Evolutionary conservation across 345 rosid species (phyloP).

Genomic region (Limnanthes douglasii): DNA sequence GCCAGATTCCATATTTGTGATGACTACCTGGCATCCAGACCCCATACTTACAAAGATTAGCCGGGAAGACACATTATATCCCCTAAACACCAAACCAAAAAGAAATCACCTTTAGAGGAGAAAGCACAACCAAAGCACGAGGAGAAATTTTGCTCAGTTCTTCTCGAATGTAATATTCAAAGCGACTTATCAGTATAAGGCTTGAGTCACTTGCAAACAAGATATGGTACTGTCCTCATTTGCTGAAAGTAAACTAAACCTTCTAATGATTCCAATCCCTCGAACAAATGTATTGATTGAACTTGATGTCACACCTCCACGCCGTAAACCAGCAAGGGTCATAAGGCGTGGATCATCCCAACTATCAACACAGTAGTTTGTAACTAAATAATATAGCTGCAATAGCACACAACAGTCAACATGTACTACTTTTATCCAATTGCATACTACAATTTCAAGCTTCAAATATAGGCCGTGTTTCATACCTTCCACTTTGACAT

Average conservation of each 20-base stretch:
- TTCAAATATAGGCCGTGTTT: constrained; percentile 6
- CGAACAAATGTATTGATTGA: constrained; percentile 82
- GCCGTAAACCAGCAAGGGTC: constrained; percentile 89
- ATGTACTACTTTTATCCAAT: too few species aligned
- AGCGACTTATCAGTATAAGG: constrained; percentile 71
- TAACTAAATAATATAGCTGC: constrained; percentile 79
- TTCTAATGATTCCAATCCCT: constrained; percentile 93
- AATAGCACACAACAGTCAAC: too few species aligned
- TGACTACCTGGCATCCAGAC: too few species aligned
- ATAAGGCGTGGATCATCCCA: constrained; percentile 99
- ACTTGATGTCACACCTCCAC: constrained; percentile 83
- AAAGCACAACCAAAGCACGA: constrained; percentile 72
- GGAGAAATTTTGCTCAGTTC: constrained; percentile 81
- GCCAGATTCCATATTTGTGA: constrained; percentile 62
- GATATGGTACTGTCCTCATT: too few species aligned
- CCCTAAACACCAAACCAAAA: too few species aligned
- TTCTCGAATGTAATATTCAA: constrained; percentile 91
- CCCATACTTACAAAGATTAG: too few species aligned
- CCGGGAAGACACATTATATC: too few species aligned
- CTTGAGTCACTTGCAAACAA: constrained; percentile 66
- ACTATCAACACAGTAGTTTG: constrained; percentile 76
- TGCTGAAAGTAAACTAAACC: constrained; percentile 32
- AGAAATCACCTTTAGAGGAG: constrained; percentile 96
- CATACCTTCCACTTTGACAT: constrained; percentile 95
- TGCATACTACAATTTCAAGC: constrained; percentile 5